Conservation (phyloP, 129 eudicot genomes). For the Pittosporum tobira region DNA sequence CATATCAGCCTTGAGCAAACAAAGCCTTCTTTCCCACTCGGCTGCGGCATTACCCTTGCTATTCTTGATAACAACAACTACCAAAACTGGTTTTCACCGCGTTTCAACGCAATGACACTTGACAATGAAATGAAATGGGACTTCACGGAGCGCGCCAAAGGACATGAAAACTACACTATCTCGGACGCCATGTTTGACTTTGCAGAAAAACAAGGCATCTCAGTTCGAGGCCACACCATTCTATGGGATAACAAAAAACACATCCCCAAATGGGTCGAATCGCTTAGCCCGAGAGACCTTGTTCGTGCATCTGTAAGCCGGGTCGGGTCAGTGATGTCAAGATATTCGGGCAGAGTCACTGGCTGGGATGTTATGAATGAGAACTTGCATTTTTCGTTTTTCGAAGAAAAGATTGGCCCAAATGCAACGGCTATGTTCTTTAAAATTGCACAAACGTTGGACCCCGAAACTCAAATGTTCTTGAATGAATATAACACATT, state of each 20-base stretch:
- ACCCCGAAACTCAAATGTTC: constrained; percentile 17
- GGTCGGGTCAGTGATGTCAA: constrained; percentile 14
- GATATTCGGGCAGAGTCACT: constrained; percentile 28
- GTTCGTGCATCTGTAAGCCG: neutral
- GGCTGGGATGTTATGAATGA: constrained; percentile 58
- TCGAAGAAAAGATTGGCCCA: constrained; percentile 21
- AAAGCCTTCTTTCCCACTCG: constrained; percentile 23
- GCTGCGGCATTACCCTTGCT: constrained; percentile 17
- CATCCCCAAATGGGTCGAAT: constrained; percentile 14
- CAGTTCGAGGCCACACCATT: constrained; percentile 30
- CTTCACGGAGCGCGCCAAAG: constrained; percentile 10
- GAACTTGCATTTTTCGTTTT: constrained; percentile 28
- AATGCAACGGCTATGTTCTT: constrained; percentile 22
- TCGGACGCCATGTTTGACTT: constrained; percentile 33
- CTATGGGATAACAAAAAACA: constrained; percentile 17
- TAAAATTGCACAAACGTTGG: constrained; percentile 18
- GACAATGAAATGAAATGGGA: constrained; percentile 35
- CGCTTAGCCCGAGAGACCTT: neutral
- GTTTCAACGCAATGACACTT: constrained; percentile 23
- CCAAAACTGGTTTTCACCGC: constrained; percentile 33
- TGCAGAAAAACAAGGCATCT: constrained; percentile 11
- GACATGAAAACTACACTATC: constrained; percentile 21
- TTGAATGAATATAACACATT: constrained; percentile 44
- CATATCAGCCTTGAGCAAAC: constrained; percentile 19
- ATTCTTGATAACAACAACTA: constrained; percentile 24